Evolutionary conservation across 164 flowering plant genomes (phyloP).

Genomic region (Vitis amurensis): DNA sequence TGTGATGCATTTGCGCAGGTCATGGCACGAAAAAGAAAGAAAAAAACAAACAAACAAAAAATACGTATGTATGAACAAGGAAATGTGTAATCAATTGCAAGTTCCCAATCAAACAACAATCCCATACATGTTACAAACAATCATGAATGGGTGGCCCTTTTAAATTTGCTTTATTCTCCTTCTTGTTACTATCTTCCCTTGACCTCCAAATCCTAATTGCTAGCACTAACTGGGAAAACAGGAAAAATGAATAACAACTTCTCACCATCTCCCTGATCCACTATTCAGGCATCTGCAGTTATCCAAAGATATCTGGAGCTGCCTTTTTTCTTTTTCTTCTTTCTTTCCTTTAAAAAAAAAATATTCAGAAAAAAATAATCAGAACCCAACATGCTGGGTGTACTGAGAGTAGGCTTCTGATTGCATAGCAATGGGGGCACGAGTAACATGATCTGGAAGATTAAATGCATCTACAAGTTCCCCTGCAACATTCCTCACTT

Average conservation of each 20-base stretch:
- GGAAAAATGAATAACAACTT: too few relatives aligned
- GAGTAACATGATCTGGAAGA: conserved; percentile 73
- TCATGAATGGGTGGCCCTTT: too few relatives aligned
- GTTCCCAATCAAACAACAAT: too few relatives aligned
- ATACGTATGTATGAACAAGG: too few relatives aligned
- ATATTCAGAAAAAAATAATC: not conserved
- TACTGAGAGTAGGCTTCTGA: conserved; percentile 78
- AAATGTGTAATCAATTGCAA: too few relatives aligned
- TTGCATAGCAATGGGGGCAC: conserved; percentile 88
- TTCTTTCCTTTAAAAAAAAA: too few relatives aligned
- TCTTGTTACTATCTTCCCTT: not conserved
- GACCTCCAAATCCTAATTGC: not conserved
- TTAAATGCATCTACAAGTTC: conserved; percentile 90
- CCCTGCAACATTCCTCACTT: conserved; percentile 68
- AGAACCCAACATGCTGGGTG: conserved; percentile 76
- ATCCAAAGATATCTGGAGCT: not conserved
- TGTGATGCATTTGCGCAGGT: too few relatives aligned
- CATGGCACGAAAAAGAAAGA: too few relatives aligned
- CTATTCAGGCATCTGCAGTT: not conserved
- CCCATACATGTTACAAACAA: too few relatives aligned
- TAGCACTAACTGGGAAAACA: not conserved
- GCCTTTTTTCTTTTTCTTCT: not conserved
- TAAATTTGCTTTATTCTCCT: too few relatives aligned
- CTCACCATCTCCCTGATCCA: not conserved
- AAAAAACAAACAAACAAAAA: too few relatives aligned